Evolutionary conservation across 1,139 yeast genomes (phyloP), one percentile per base, ranked within the genome.

Genomic region (Arxiozyma telluris): DNA sequence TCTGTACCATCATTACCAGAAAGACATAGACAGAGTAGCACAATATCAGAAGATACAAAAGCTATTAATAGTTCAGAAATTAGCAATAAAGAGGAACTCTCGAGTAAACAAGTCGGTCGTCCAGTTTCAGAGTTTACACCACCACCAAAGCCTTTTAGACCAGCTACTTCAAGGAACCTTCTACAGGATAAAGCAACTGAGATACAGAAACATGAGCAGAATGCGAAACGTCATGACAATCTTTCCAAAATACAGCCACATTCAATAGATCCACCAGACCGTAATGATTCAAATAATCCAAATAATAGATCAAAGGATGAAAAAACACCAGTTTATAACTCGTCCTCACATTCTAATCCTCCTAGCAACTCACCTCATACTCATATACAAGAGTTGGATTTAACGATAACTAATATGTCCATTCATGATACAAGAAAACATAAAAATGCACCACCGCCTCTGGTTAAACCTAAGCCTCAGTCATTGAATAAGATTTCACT

Each of bases 141-240:
- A 25, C 65, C 67, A n/a, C 62, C 66, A 41, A 55, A 57, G 27
- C 59, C 59, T 44, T 54, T 45, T 45, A 57, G 49, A 43, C 53
- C 34, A 44, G 20, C 2, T 17, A n/a, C 9, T n/a, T 44, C 21
- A 25, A 44, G 17, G 11, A 25, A 23, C 8, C 3, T 15, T 25
- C 4, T 12, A 25, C 21, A 44, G 5, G 34, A 44, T 25, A 25
- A 25, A 34, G 2, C 6, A 34, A 6, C 3, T 34, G 39, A 12
- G 12, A 11, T 34, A 8, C 17, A 34, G 17, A 6, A 15, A 34
- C 17, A 34, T 34, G n/a, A 12, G 4, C n/a, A 12, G 12, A 11
- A 2, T 15, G 39, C 5, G 8, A 4, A 4, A 12, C 17, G 12
- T 34, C n/a, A 34, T 34, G 6, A 34, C n/a, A 12, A 34, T 34